Conservation (phyloP, 768 basidiomycete species). For the Cubamyces lactineus region DNA sequence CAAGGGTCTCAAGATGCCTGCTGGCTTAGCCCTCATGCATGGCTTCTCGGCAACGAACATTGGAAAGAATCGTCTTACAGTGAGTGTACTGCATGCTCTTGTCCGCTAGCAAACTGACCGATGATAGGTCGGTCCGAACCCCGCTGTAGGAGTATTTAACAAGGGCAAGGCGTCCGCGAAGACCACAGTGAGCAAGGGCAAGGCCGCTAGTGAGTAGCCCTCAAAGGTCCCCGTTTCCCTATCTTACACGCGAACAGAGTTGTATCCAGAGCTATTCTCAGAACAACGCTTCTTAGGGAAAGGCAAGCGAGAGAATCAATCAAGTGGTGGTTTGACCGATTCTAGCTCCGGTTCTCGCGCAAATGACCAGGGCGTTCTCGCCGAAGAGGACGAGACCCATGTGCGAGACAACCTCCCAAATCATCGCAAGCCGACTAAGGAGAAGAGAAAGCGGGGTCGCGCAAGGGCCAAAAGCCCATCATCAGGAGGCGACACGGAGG, state of each 20-base stretch:
- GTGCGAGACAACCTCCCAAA: background rate
- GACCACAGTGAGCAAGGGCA: constrained; percentile 33
- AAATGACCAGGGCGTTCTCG: too few relatives aligned
- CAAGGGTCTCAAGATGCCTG: constrained; percentile 40
- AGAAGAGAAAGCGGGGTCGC: background rate
- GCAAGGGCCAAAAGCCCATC: background rate
- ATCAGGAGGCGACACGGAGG: background rate
- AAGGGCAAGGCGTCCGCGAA: constrained; percentile 66
- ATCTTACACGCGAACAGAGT: constrained; percentile 11
- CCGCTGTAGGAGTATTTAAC: constrained; percentile 58
- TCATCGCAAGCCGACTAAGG: background rate
- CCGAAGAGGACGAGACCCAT: background rate
- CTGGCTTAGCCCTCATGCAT: constrained; percentile 67
- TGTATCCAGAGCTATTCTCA: constrained; percentile 25
- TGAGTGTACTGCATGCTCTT: constrained; percentile 32
- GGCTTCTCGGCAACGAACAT: constrained; percentile 67
- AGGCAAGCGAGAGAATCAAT: background rate
- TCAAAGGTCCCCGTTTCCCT: background rate
- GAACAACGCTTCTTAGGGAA: constrained; percentile 31
- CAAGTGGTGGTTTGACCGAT: too few relatives aligned
- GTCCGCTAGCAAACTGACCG: background rate
- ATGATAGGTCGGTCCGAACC: constrained; percentile 43
- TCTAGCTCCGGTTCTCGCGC: too few relatives aligned
- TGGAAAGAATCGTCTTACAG: constrained; percentile 64
- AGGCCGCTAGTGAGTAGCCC: constrained; percentile 35